Percentiles rank a stretch among this genome's conserved stretches.
Evolutionary conservation across 192 early-diverging fungal species (phyloP).

Genomic region (Linnemannia elongata): DNA sequence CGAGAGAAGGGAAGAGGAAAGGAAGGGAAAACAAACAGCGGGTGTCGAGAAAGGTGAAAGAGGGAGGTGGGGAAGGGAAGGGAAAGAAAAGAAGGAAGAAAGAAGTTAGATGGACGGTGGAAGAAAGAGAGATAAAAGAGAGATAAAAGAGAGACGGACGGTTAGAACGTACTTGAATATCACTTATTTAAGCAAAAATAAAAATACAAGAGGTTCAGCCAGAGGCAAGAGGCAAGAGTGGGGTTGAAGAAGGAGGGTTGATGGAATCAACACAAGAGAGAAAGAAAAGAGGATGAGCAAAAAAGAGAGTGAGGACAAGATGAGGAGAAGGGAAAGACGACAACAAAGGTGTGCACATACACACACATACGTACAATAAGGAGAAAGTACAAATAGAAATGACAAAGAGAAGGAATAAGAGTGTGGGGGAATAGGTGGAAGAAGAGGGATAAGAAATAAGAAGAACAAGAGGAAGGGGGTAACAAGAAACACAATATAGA

Average conservation of each 20-base stretch:
- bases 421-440: neutral
- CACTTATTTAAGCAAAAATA: neutral
- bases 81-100: neutral
- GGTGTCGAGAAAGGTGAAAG: neutral
- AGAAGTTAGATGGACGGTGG: neutral
- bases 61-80: neutral
- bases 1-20: neutral
- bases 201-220: neutral
- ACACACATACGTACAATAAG: neutral
- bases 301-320: neutral
- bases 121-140: neutral
- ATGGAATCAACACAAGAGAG: neutral
- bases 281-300: neutral
- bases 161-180: neutral
- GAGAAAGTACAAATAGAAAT: neutral
- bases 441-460: neutral
- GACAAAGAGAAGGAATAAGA: neutral
- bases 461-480: neutral
- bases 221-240: neutral
- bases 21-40: neutral
- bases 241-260: neutral
- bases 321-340: too few relatives aligned
- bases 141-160: neutral
- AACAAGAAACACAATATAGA: too few relatives aligned
- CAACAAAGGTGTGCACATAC: too few relatives aligned